Conservation (phyloP, 179 eudicot species). For the Amaranthus tricolor region DNA sequence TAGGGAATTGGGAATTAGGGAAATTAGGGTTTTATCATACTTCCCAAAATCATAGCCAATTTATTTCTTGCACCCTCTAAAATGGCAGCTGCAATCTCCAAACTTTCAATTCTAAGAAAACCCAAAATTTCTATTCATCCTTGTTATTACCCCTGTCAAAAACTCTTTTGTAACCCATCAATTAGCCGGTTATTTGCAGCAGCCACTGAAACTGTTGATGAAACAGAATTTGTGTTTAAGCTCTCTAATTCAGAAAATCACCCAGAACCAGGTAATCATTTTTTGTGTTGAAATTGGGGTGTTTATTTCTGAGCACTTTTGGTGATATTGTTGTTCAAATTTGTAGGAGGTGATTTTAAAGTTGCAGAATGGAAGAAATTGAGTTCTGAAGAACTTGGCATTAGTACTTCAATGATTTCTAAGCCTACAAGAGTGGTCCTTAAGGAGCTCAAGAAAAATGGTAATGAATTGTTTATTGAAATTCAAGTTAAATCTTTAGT, state of each 20-base stretch:
- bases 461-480: slow-evolving; percentile 27
- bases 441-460: slow-evolving; percentile 57
- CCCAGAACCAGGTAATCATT: slow-evolving; percentile 15
- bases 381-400: slow-evolving; percentile 70
- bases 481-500: background rate
- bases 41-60: too few relatives aligned
- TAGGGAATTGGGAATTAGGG: too few relatives aligned
- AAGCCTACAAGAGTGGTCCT: slow-evolving; percentile 61
- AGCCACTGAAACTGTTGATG: slow-evolving; percentile 15
- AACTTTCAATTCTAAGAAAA: slow-evolving; percentile 3
- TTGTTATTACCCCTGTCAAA: slow-evolving; percentile 6
- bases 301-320: background rate
- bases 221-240: slow-evolving; percentile 13
- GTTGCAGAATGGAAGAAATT: slow-evolving; percentile 60
- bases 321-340: slow-evolving; percentile 4
- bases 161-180: background rate
- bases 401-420: slow-evolving; percentile 53
- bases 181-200: slow-evolving; percentile 14
- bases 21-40: too few relatives aligned
- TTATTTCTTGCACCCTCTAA: background rate
- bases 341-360: slow-evolving; percentile 6
- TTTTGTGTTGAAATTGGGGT: background rate
- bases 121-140: slow-evolving; percentile 20
- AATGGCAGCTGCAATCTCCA: slow-evolving; percentile 23
- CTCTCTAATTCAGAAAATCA: slow-evolving; percentile 4